phyloP scores from a whole-genome alignment of 805 yeast genomes.

The Candida nitratophila region DNA sequence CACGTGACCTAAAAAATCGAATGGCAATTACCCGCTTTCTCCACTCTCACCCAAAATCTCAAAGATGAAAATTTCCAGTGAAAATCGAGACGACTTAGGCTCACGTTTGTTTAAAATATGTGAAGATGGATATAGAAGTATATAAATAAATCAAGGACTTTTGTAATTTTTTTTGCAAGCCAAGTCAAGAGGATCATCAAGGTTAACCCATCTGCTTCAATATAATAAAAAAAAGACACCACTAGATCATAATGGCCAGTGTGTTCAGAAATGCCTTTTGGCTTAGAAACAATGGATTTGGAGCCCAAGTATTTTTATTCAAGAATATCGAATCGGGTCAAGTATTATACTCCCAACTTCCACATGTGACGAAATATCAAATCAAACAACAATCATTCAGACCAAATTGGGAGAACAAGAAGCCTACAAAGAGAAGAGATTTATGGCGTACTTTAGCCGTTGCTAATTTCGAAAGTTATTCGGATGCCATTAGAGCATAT shows the following conservation, averaged over 20 bases:
- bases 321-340: constrained; percentile 86
- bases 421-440: constrained; percentile 75
- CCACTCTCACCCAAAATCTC: background rate
- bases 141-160: too few species aligned
- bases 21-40: background rate
- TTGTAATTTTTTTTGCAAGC: too few species aligned
- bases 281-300: constrained; percentile 54
- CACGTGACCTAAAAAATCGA: too few species aligned
- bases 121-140: too few species aligned
- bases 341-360: constrained; percentile 81
- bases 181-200: too few species aligned
- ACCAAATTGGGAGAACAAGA: constrained; percentile 86
- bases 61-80: background rate
- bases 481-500: constrained; percentile 64
- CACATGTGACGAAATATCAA: constrained; percentile 48
- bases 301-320: constrained; percentile 79
- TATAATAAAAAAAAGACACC: too few species aligned
- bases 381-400: constrained; percentile 65
- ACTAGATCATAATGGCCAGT: constrained; percentile 29
- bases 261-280: constrained; percentile 50
- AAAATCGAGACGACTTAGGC: background rate
- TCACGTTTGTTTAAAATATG: background rate
- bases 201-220: too few species aligned
- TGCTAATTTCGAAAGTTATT: constrained; percentile 54
- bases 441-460: constrained; percentile 90